phyloP scores from a whole-genome alignment of 2,329 filamentous ascomycete species.

The Ophidiomyces ophidiicola region DNA sequence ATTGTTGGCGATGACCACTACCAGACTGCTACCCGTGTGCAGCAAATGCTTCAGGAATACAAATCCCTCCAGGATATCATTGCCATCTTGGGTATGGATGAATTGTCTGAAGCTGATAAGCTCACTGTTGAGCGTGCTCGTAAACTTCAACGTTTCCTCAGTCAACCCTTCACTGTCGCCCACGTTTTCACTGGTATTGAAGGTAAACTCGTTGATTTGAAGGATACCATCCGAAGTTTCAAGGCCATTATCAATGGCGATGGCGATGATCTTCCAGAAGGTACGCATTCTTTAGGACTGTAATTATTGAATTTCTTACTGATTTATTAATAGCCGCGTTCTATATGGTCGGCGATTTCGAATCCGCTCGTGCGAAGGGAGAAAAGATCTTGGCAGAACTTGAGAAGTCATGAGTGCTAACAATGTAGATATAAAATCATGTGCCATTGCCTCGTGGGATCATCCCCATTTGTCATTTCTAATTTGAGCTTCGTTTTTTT shows the following conservation, averaged over 20 bases:
- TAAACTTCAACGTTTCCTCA: conserved; percentile 99
- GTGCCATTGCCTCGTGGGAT: conserved; percentile 10
- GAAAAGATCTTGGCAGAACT: conserved; percentile 99
- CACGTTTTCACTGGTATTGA: conserved; percentile 67
- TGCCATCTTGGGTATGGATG: conserved; percentile 99
- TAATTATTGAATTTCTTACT: conserved; percentile 18
- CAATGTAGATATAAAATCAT: conserved; percentile 14
- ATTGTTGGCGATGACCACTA: conserved; percentile 98
- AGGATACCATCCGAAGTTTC: conserved; percentile 96
- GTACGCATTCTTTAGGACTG: conserved; percentile 37
- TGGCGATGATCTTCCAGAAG: conserved; percentile 89
- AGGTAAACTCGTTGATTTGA: conserved; percentile 92
- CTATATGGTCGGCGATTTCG: conserved; percentile 98
- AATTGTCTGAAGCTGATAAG: conserved; percentile 98
- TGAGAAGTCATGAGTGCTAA: conserved; percentile 40
- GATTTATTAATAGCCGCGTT: conserved; percentile 45
- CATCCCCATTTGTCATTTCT: conserved; percentile 12
- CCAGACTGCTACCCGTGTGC: conserved; percentile 81
- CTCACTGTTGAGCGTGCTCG: conserved; percentile 99
- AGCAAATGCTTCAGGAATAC: conserved; percentile 99
- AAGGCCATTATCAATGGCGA: conserved; percentile 93
- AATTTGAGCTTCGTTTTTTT: conserved; percentile 12
- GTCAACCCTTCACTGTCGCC: conserved; percentile 91
- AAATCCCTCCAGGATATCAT: conserved; percentile 99
- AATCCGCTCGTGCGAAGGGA: conserved; percentile 86